phyloP scores from a whole-genome alignment of 1,139 yeast genomes.

The Blastobotrys petasosporus region DNA sequence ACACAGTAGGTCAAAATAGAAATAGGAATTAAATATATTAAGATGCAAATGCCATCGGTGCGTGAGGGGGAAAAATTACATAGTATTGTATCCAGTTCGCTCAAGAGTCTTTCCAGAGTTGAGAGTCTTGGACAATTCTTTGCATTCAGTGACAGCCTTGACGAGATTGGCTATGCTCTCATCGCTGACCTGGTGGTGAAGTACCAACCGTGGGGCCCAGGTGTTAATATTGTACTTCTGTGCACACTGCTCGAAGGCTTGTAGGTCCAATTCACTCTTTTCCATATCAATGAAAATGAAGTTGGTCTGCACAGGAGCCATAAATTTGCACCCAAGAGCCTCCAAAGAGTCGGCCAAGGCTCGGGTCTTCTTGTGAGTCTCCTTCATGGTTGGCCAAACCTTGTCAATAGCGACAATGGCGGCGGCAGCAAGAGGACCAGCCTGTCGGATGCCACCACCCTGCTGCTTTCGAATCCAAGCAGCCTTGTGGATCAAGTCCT shows the following conservation, averaged over 20 bases:
- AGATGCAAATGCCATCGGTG: not conserved
- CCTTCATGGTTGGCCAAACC: conserved; percentile 54
- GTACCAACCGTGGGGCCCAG: conserved; percentile 68
- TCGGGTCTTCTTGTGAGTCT: conserved; percentile 64
- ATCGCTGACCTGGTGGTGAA: conserved; percentile 72
- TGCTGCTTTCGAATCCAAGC: conserved; percentile 87
- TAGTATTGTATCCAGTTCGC: conserved; percentile 11
- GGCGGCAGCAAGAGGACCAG: conserved; percentile 79
- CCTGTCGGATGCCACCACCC: conserved; percentile 93
- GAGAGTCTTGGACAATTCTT: not conserved
- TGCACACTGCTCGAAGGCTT: conserved; percentile 50
- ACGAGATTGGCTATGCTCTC: conserved; percentile 64
- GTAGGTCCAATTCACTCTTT: conserved; percentile 55
- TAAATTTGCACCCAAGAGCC: conserved; percentile 48
- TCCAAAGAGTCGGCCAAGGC: conserved; percentile 49
- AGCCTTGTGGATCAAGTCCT: conserved; percentile 58
- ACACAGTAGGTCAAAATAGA: too few species aligned
- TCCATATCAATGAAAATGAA: conserved; percentile 73
- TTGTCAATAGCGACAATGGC: conserved; percentile 74
- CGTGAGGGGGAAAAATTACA: conserved; percentile 3
- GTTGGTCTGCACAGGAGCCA: conserved; percentile 78
- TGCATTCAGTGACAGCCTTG: conserved; percentile 51
- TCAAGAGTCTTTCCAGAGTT: conserved; percentile 1
- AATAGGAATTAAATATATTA: too few species aligned
- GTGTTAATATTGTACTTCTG: conserved; percentile 57